Conservation (phyloP, 768 basidiomycete species). For the Mycena filopes region DNA sequence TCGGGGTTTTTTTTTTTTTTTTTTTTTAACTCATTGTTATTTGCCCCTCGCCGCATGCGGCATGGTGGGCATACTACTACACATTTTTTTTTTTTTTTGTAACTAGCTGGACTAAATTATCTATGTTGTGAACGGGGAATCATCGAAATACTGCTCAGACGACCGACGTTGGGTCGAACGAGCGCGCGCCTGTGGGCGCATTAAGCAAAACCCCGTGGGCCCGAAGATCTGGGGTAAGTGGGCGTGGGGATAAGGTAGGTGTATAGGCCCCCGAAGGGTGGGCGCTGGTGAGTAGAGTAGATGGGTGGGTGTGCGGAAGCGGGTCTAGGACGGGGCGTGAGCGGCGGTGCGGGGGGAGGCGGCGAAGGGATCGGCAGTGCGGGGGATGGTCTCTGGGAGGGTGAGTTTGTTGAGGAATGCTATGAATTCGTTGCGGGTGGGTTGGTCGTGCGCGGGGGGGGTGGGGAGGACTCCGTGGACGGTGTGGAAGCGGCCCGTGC, state of each 20-base stretch:
- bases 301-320: not conserved
- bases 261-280: slow-evolving; percentile 5
- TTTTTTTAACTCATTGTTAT: slow-evolving; percentile 8
- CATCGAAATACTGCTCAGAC: not conserved
- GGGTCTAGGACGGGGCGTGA: not conserved
- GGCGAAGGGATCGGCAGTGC: not conserved
- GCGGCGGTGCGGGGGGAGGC: not conserved
- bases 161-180: not conserved
- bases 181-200: not conserved
- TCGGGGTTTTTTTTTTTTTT: slow-evolving; percentile 2
- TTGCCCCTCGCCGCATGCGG: not conserved
- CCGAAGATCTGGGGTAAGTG: not conserved
- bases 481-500: slow-evolving; percentile 31
- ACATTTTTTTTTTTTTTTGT: not conserved
- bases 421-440: not conserved
- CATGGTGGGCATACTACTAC: slow-evolving; percentile 9
- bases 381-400: not conserved
- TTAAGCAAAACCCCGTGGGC: not conserved
- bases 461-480: slow-evolving; percentile 39
- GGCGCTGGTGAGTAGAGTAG: not conserved
- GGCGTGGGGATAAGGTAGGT: not conserved
- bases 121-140: not conserved
- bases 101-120: too few species aligned
- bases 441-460: not conserved
- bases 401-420: not conserved